A percentile compares a stretch with the other conserved stretches of the same genome.
Conservation (phyloP, 768 basidiomycete genomes). For the Hemileccinum rubropunctum region DNA sequence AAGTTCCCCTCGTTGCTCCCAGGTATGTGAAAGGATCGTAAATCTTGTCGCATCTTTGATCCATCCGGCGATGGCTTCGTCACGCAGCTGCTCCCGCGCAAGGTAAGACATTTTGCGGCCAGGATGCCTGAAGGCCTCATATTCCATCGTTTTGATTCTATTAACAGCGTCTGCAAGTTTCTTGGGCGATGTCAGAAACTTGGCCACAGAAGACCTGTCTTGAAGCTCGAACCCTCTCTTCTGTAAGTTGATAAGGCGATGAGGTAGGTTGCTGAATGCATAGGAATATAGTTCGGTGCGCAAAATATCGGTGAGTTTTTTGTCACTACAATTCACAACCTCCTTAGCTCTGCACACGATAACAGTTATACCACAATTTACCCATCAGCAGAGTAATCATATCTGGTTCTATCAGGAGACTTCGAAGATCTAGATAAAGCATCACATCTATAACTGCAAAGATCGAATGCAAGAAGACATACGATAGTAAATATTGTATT, state of each 20-base stretch:
- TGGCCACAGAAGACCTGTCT: background rate
- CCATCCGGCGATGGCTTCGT: background rate
- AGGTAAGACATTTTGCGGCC: background rate
- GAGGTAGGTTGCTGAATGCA: background rate
- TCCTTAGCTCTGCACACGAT: background rate
- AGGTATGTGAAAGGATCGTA: background rate
- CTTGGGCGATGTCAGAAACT: background rate
- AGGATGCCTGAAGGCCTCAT: background rate
- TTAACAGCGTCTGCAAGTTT: background rate
- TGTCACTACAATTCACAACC: background rate
- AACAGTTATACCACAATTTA: background rate
- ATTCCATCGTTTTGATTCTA: background rate
- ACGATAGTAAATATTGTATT: background rate
- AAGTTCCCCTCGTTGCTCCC: background rate
- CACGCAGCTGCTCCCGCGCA: background rate
- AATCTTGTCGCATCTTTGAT: background rate
- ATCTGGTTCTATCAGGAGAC: background rate
- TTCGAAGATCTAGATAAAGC: background rate
- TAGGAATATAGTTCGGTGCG: background rate
- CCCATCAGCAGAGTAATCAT: background rate
- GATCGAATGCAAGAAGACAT: background rate
- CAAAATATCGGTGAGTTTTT: background rate
- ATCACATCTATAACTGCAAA: background rate
- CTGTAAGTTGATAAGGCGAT: background rate
- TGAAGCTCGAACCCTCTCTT: background rate